These are phyloP conservation scores for Colletotrichum cordylinicola DNA, from an alignment of 2,329 filamentous ascomycete genomes.

Conservation along the genomic window DNA sequence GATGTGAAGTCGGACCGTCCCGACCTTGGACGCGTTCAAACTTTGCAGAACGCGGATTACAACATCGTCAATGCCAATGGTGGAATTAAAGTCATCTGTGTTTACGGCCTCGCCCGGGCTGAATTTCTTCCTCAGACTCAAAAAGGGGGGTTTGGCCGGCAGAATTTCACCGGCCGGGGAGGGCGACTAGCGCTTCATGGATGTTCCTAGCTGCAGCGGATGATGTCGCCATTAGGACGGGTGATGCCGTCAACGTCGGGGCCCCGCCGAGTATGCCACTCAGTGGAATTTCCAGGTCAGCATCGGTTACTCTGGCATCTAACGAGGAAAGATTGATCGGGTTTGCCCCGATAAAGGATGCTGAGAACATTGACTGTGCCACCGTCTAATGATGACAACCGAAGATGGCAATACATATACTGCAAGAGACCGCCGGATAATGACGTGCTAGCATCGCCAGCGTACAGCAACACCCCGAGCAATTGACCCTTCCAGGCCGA, in stretches of 20 bases:
- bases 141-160: not conserved
- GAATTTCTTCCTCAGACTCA: not conserved
- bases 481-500: not conserved
- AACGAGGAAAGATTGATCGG: not conserved
- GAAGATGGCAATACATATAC: not conserved
- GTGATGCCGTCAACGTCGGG: not conserved
- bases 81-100: not conserved
- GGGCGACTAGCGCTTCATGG: not conserved
- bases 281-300: fast-evolving
- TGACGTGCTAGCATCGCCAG: not conserved
- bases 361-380: not conserved
- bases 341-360: not conserved
- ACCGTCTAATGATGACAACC: not conserved
- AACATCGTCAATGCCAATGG: not conserved
- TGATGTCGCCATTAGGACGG: not conserved
- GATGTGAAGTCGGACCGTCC: not conserved
- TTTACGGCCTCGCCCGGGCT: not conserved
- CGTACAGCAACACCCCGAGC: not conserved
- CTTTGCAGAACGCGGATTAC: not conserved
- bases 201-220: not conserved
- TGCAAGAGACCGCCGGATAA: not conserved
- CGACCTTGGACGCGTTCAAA: not conserved
- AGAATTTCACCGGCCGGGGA: not conserved
- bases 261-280: not conserved
- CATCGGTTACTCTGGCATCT: not conserved